Evolutionary conservation across 352 stramenopile genomes (phyloP), one percentile per base, ranked within the genome.

Genomic region (Blastocystis sp.): DNA sequence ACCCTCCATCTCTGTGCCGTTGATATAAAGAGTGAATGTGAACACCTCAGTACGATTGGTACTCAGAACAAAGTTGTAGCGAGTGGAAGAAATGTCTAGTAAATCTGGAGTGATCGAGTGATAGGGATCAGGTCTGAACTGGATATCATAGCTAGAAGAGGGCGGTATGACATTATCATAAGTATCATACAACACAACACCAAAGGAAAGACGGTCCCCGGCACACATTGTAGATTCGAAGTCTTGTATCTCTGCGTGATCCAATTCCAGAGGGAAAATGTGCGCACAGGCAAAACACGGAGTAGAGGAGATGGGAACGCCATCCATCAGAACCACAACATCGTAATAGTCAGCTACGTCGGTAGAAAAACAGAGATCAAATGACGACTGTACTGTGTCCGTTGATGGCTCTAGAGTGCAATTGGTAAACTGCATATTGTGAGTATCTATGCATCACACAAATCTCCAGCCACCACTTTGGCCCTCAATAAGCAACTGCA

Each of bases 281-380:
- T 39, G 47, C 15, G 62, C 62, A 41, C 73, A 84, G 39, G 20
- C 73, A 39, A 68, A 64, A 64, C 73, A 84, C 8, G 73, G 73
- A 26, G 62, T 54, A 15, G 13, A 26, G 11, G 50, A 18, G 4
- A 84, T 37, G 2, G 73, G 3, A 15, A 29, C n/a, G 3, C 53
- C 73, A 50, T 69, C 23, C 13, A 55, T 34, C 8, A 45, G 6
- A 45, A 84, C 47, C 18, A 9, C 34, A 8, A 84, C n/a, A 43
- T 84, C 47, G 39, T 84, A 84, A 7, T 29, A 43, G 39, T 84
- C 73, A 8, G 73, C 45, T 13, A 66, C 47, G 0, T 23, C 68
- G 3, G 47, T 64, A 5, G 45, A 13, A n/a, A 84, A 15, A 43
- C 73, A 84, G 6, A 84, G 4, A 6, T 34, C 13, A 37, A 84